Percentiles rank a stretch among this genome's conserved stretches.
phyloP scores from a whole-genome alignment of 495 filamentous ascomycete species.

The Penicillium manginii region DNA sequence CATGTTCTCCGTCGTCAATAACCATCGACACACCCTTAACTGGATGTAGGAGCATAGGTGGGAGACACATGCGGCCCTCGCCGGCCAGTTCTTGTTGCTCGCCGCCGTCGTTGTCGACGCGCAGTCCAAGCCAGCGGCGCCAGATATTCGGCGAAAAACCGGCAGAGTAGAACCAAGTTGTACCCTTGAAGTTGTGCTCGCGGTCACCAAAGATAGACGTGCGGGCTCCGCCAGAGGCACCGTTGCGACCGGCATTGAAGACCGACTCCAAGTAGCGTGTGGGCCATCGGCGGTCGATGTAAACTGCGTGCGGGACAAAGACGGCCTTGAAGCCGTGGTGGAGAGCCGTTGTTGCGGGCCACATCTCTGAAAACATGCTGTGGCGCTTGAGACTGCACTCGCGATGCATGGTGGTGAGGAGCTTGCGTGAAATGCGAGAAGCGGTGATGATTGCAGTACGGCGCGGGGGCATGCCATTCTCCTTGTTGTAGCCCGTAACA shows the following conservation, averaged over 20 bases:
- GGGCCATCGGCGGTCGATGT: slow-evolving; percentile 90
- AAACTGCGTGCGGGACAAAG: slow-evolving; percentile 88
- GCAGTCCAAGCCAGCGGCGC: slow-evolving; percentile 83
- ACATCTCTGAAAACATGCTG: slow-evolving; percentile 96
- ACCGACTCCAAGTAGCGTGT: slow-evolving; percentile 74
- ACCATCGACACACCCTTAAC: slow-evolving; percentile 84
- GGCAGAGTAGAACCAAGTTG: slow-evolving; percentile 95
- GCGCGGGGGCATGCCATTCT: slow-evolving; percentile 69
- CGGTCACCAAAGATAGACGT: slow-evolving; percentile 79
- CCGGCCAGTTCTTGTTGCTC: slow-evolving; percentile 76
- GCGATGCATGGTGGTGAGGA: slow-evolving; percentile 86
- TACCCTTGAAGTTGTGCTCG: slow-evolving; percentile 87
- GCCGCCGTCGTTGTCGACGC: slow-evolving; percentile 83
- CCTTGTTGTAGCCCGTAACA: slow-evolving; percentile 84
- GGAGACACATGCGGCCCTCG: slow-evolving; percentile 93
- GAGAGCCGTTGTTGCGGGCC: slow-evolving; percentile 80
- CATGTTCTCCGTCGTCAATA: slow-evolving; percentile 56
- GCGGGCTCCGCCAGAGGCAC: slow-evolving; percentile 72
- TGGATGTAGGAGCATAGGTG: slow-evolving; percentile 90
- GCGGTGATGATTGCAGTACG: slow-evolving; percentile 88
- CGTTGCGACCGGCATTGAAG: slow-evolving; percentile 85
- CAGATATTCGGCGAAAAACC: slow-evolving; percentile 83
- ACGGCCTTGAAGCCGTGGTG: slow-evolving; percentile 97
- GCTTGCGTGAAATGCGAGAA: slow-evolving; percentile 76
- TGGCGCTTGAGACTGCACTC: slow-evolving; percentile 81